A percentile compares a stretch with the other conserved stretches of the same genome.
These are phyloP conservation scores for Cladochytrium replicatum DNA, from an alignment of 192 early-diverging fungal genomes.

Conservation along the genomic window DNA sequence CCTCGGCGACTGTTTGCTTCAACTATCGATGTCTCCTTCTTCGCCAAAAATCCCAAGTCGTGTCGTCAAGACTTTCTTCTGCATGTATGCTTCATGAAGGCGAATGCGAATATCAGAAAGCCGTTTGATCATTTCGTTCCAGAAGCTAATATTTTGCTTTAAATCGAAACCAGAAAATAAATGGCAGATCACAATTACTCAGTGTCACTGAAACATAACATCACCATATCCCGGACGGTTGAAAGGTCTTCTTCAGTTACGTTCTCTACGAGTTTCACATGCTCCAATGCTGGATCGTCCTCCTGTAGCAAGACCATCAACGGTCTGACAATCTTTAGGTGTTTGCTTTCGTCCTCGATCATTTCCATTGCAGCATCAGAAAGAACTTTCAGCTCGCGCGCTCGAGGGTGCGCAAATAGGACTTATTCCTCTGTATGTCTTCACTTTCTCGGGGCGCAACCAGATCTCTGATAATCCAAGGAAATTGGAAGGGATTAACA, in stretches of 20 bases:
- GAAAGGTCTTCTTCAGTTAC: constrained; percentile 18
- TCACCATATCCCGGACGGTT: constrained; percentile 4
- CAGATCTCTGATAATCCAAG: constrained; percentile 15
- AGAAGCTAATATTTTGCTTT: no score
- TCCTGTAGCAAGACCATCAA: constrained; percentile 33
- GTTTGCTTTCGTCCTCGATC: constrained; percentile 53
- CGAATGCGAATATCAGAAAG: no score
- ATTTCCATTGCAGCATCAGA: constrained; percentile 47
- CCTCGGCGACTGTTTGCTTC: no score
- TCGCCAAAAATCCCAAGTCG: no score
- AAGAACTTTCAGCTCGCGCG: constrained; percentile 40
- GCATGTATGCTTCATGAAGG: no score
- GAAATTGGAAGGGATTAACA: neutral
- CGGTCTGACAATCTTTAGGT: constrained; percentile 47
- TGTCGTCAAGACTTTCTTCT: no score
- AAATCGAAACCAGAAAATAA: no score
- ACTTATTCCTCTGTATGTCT: constrained; percentile 35
- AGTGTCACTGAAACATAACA: neutral
- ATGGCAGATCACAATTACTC: neutral
- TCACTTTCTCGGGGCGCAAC: constrained; percentile 42
- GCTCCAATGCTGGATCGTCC: constrained; percentile 53
- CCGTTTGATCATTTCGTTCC: no score
- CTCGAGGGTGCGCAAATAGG: constrained; percentile 39
- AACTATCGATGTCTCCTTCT: no score
- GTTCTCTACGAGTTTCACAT: constrained; percentile 38